Conservation (phyloP, 2,329 filamentous ascomycete genomes). For the Davidsoniella virescens region DNA sequence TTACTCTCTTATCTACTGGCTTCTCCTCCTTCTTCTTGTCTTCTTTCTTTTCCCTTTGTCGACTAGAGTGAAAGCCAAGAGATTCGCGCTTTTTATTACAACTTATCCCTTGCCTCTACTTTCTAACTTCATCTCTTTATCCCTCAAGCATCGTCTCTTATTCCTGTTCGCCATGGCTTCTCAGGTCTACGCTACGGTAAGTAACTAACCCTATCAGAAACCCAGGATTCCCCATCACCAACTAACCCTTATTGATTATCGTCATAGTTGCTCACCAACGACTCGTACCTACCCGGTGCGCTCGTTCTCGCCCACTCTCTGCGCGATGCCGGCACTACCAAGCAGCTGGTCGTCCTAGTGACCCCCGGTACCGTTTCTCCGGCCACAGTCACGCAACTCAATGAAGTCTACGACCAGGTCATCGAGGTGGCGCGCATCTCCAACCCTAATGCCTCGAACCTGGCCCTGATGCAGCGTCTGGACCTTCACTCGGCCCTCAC, state of each 20-base stretch:
- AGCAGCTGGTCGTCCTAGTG: conserved; percentile 72
- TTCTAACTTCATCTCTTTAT: neutral
- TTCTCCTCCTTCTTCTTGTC: conserved; percentile 8
- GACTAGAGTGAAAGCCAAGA: neutral
- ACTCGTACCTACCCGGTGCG: conserved; percentile 70
- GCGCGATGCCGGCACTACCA: conserved; percentile 72
- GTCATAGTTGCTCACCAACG: conserved; percentile 54
- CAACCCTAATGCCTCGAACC: conserved; percentile 63
- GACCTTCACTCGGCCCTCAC: conserved; percentile 90
- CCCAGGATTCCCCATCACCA: too few relatives aligned
- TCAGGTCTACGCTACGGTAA: conserved; percentile 9
- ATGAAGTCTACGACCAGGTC: conserved; percentile 77
- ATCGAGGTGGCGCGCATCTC: conserved; percentile 68
- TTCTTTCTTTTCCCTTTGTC: conserved; percentile 6
- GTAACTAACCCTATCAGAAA: neutral
- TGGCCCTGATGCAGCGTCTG: conserved; percentile 78
- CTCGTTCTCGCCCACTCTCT: conserved; percentile 88
- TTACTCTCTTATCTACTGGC: conserved; percentile 3
- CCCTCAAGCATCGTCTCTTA: conserved; percentile 3
- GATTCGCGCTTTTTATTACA: neutral
- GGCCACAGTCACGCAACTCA: conserved; percentile 62
- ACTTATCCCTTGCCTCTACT: neutral
- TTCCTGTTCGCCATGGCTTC: conserved; percentile 7
- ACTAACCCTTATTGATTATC: neutral
- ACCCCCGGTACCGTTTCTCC: conserved; percentile 63